Evolutionary conservation across 495 filamentous ascomycete genomes (phyloP).

Genomic region (Daldinia bambusicola): DNA sequence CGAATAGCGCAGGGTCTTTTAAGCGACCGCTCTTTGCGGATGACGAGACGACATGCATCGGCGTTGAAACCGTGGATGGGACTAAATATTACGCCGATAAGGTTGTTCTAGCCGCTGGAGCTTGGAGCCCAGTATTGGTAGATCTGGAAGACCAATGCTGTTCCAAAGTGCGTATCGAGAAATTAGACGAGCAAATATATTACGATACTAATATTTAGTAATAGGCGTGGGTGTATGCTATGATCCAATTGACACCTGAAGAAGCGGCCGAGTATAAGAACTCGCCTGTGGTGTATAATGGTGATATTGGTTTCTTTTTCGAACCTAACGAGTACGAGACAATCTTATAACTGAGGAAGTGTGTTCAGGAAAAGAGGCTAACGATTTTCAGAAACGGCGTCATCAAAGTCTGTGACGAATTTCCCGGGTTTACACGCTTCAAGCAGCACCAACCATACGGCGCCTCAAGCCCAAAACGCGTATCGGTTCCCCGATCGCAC

Average conservation of each 20-base stretch:
- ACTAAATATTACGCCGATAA: conserved; percentile 48
- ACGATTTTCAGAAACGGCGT: conserved; percentile 30
- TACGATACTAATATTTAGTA: conserved; percentile 14
- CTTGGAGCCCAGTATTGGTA: conserved; percentile 52
- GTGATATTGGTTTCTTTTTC: conserved; percentile 68
- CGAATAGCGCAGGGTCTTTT: conserved; percentile 36
- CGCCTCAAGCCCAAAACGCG: conserved; percentile 61
- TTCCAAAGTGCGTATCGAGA: conserved; percentile 34
- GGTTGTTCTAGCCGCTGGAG: conserved; percentile 50
- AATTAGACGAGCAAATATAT: too few relatives aligned
- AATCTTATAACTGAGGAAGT: conserved; percentile 42
- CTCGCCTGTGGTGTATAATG: conserved; percentile 63
- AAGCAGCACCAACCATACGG: conserved; percentile 61
- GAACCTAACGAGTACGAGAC: conserved; percentile 62
- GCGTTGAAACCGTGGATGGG: conserved; percentile 49
- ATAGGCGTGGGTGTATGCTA: conserved; percentile 63
- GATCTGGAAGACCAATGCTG: conserved; percentile 50
- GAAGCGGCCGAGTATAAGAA: conserved; percentile 61
- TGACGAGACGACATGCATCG: conserved; percentile 43
- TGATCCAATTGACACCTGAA: conserved; percentile 61
- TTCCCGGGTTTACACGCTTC: conserved; percentile 44
- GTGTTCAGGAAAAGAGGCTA: conserved; percentile 46
- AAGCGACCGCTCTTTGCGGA: conserved; percentile 32
- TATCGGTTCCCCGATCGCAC: conserved; percentile 46
- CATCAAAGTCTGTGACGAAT: conserved; percentile 46